Evolutionary conservation across 2,329 filamentous ascomycete genomes (phyloP).

Genomic region (Talaromyces albobiverticillius): DNA sequence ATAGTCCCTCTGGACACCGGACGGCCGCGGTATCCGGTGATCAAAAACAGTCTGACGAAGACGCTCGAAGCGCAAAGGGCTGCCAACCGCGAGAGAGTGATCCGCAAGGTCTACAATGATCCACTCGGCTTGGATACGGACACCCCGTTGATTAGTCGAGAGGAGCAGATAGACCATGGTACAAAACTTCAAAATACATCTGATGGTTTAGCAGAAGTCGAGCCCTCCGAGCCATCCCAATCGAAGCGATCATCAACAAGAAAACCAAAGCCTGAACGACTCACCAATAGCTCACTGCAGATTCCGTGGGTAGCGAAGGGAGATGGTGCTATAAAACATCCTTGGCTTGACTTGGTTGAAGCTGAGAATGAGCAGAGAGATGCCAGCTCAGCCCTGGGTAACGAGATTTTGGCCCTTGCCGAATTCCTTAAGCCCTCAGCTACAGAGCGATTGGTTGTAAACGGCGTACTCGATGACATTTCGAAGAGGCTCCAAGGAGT

Average conservation of each 20-base stretch:
- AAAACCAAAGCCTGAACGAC: neutral
- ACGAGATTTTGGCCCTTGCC: conserved; percentile 48
- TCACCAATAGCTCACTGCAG: neutral
- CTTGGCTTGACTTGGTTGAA: conserved; percentile 33
- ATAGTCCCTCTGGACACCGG: neutral
- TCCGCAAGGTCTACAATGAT: conserved; percentile 29
- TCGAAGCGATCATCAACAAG: neutral
- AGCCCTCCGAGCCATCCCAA: neutral
- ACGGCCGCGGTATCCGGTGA: conserved; percentile 23
- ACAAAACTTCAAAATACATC: neutral
- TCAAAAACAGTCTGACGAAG: conserved; percentile 32
- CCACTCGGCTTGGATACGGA: conserved; percentile 17
- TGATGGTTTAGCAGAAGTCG: neutral
- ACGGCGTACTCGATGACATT: conserved; percentile 27
- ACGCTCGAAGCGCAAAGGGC: conserved; percentile 42
- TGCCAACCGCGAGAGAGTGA: conserved; percentile 33
- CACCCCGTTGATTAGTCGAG: conserved; percentile 19
- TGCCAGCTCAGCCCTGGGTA: conserved; percentile 31
- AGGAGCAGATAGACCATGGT: neutral
- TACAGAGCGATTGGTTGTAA: conserved; percentile 37
- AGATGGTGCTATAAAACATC: conserved; percentile 22
- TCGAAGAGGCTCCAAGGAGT: conserved; percentile 25
- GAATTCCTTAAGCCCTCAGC: conserved; percentile 43
- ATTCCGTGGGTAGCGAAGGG: conserved; percentile 16
- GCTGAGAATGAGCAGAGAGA: conserved; percentile 14